A percentile compares a stretch with the other conserved stretches of the same genome.
Conservation (phyloP, 805 yeast genomes). For the Yarrowia hollandica region DNA sequence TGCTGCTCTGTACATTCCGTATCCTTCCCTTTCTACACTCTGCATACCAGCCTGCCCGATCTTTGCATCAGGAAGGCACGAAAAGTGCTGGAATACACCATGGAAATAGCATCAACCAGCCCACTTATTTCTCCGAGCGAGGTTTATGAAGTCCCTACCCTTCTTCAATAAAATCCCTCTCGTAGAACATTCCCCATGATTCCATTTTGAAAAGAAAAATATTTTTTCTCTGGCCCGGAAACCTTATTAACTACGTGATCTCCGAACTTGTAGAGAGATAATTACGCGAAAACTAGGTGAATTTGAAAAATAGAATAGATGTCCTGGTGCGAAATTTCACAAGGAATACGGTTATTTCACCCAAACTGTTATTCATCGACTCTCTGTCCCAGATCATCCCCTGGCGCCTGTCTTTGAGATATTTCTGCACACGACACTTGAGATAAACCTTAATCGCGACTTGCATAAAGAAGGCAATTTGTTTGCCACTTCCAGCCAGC, state of each 20-base stretch:
- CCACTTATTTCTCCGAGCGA: no score
- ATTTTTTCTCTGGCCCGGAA: not conserved
- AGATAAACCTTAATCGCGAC: not conserved
- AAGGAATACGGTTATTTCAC: no score
- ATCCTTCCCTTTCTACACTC: not conserved
- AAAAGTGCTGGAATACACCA: no score
- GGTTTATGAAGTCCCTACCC: no score
- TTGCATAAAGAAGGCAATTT: not conserved
- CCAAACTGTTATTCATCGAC: no score
- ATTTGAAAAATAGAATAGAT: no score
- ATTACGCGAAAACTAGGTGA: not conserved
- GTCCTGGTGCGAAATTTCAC: no score
- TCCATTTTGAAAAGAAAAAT: not conserved
- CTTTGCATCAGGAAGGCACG: no score
- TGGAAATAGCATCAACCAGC: no score
- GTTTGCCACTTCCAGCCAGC: conserved; percentile 16
- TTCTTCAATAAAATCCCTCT: not conserved
- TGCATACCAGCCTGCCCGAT: no score
- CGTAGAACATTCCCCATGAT: not conserved
- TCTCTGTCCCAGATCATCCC: no score
- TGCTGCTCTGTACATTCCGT: not conserved
- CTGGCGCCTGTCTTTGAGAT: no score
- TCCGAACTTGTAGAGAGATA: not conserved
- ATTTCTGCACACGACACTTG: conserved; percentile 6
- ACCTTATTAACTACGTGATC: not conserved